Evolutionary conservation across 352 stramenopile species (phyloP), one percentile per base, ranked within the genome.

Genomic region (Globisporangium middletonii): DNA sequence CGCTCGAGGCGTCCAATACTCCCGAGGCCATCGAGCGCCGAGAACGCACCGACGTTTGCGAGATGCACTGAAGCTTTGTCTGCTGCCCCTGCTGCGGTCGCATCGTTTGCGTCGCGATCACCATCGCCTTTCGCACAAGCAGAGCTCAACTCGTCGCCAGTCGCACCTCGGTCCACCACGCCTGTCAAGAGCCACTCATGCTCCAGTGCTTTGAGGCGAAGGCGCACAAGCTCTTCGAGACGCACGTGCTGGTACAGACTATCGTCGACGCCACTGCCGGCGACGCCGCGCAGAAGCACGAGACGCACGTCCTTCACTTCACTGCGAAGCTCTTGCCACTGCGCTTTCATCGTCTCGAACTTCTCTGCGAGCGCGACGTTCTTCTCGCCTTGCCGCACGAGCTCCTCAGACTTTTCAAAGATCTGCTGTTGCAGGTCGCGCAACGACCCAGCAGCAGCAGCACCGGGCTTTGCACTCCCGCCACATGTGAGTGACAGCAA

Each of bases 351-450:
- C 37, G 78, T 76, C 11, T 86, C 75, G 13, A 77, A 64, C 23
- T 64, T 63, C 13, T 73, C 60, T 4, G 67, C 72, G 16, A 88
- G 57, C 27, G 64, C 61, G 16, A 94, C 41, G 41, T 86, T 73
- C 50, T 86, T 89, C 60, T 94, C 83, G 7, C 73, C 77, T 64
- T 92, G 81, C 27, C 74, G 61, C 11, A 94, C 79, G 23, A 92
- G 76, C 62, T 89, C 79, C 50, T 87, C 68, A 0, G 73, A 88
- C 49, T 90, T 94, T 12, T 69, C 37, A 58, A 86, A 90, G 23
- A 94, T 62, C 43, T 89, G 75, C 26, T 91, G 67, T 50, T 90
- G 79, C 49, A 90, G 62, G 26, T 81, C 78, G 8, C 72, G 67
- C 26, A 87, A 44, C 12, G 67, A n/a, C n/a, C n/a, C n/a, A n/a